Evolutionary conservation across 805 yeast species (phyloP).

Genomic region (Yarrowia sp.): DNA sequence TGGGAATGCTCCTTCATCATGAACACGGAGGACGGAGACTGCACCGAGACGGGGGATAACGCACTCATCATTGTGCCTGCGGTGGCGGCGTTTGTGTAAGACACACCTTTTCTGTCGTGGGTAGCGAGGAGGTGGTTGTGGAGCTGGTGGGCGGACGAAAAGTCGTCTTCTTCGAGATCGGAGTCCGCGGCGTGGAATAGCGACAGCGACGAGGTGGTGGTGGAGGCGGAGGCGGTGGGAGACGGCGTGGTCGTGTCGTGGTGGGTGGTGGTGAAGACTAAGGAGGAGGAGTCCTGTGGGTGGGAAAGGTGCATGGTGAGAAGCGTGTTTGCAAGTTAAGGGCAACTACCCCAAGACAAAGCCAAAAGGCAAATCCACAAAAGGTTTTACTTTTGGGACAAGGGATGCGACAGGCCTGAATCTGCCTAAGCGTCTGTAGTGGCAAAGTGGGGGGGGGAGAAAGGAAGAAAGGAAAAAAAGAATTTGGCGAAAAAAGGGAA

Average conservation of each 20-base stretch:
- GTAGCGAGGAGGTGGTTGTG: too few species aligned
- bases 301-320: slow-evolving; percentile 38
- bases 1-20: slow-evolving; percentile 21
- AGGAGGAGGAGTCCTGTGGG: slow-evolving; percentile 10
- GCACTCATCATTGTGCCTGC: slow-evolving; percentile 32
- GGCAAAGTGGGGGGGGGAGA: slow-evolving; percentile 23
- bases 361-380: not conserved
- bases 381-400: slow-evolving; percentile 25
- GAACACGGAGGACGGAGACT: slow-evolving; percentile 36
- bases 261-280: too few species aligned
- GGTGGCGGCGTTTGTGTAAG: slow-evolving; percentile 4
- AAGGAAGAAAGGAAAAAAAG: not conserved
- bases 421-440: slow-evolving; percentile 20
- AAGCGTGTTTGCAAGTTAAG: slow-evolving; percentile 36
- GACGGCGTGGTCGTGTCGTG: slow-evolving; percentile 18
- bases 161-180: slow-evolving; percentile 27
- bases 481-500: too few species aligned
- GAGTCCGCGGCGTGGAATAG: slow-evolving; percentile 24
- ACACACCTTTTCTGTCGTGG: not conserved
- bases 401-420: slow-evolving; percentile 37
- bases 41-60: slow-evolving; percentile 37
- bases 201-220: slow-evolving; percentile 34
- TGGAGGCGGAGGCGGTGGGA: not conserved
- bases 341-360: slow-evolving; percentile 38
- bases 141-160: not conserved